Evolutionary conservation across 345 rosid genomes (phyloP).

Genomic region (Erucastrum elatum): DNA sequence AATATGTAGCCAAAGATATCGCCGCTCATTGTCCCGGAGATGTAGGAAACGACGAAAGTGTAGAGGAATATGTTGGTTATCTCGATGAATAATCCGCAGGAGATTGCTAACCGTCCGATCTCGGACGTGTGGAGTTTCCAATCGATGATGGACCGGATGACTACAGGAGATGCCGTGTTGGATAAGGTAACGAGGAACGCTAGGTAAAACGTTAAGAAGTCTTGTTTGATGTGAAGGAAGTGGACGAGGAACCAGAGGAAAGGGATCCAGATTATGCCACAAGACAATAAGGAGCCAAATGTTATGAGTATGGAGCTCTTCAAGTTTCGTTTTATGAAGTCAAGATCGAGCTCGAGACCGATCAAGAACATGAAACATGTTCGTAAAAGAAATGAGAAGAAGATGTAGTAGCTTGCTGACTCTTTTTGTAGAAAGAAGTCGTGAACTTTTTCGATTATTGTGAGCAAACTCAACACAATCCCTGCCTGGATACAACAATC

Average conservation of each 20-base stretch:
- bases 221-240: slow-evolving; percentile 21
- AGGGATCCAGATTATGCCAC: slow-evolving; percentile 45
- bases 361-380: slow-evolving; percentile 74
- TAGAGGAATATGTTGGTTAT: slow-evolving; percentile 46
- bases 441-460: slow-evolving; percentile 44
- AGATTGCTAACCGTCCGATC: slow-evolving; percentile 63
- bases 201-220: slow-evolving; percentile 29
- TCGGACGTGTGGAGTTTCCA: slow-evolving; percentile 67
- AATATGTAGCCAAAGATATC: slow-evolving; percentile 35
- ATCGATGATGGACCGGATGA: slow-evolving; percentile 61
- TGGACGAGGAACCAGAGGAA: slow-evolving; percentile 43
- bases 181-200: slow-evolving; percentile 48
- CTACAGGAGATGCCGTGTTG: slow-evolving; percentile 72
- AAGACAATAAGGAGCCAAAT: slow-evolving; percentile 40
- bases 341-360: slow-evolving; percentile 66
- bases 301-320: slow-evolving; percentile 50
- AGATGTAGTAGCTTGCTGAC: slow-evolving; percentile 52
- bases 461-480: slow-evolving; percentile 61
- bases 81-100: slow-evolving; percentile 60
- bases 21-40: slow-evolving; percentile 29
- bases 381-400: slow-evolving; percentile 54
- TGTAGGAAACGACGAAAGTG: slow-evolving; percentile 26
- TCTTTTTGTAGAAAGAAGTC: slow-evolving; percentile 56
- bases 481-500: slow-evolving; percentile 60
- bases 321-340: slow-evolving; percentile 57